These are phyloP conservation scores for Panicum virgatum DNA, from an alignment of 202 grass and related monocot species.

Conservation along the genomic window DNA sequence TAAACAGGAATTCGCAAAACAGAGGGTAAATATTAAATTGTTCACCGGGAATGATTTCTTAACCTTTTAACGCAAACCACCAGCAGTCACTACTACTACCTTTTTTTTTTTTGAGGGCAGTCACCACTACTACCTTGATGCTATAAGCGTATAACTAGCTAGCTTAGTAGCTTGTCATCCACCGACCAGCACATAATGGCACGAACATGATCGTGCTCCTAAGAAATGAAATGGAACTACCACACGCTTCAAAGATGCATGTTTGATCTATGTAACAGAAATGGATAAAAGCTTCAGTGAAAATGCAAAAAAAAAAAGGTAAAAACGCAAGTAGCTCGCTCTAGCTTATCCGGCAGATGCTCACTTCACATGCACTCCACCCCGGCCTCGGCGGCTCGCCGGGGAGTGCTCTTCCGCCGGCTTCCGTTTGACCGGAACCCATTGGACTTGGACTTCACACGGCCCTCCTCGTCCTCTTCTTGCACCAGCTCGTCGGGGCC, in stretches of 20 bases:
- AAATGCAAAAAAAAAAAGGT: not conserved
- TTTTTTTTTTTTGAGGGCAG: no score
- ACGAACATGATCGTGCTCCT: constrained; percentile 10
- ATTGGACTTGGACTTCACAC: constrained; percentile 2
- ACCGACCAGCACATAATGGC: not conserved
- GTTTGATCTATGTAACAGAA: not conserved
- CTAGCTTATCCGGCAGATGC: not conserved
- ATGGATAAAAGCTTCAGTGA: not conserved
- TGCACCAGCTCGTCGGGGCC: constrained; percentile 21
- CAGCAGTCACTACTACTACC: not conserved
- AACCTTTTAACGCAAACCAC: not conserved
- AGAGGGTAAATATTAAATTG: not conserved
- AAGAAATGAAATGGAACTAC: not conserved
- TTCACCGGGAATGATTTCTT: not conserved
- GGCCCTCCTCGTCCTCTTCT: constrained; percentile 27
- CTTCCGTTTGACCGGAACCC: constrained; percentile 72
- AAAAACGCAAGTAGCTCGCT: not conserved
- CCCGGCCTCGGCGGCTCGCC: constrained; percentile 75
- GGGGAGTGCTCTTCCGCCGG: constrained; percentile 87
- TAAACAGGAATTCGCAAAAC: not conserved
- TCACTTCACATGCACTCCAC: constrained; percentile 43
- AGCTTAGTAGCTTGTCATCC: constrained; percentile 13
- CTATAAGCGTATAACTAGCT: not conserved
- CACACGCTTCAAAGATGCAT: not conserved
- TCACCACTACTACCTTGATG: not conserved